These are phyloP conservation scores for Tricholoma matsutake DNA, from an alignment of 768 basidiomycete species.

Conservation along the genomic window DNA sequence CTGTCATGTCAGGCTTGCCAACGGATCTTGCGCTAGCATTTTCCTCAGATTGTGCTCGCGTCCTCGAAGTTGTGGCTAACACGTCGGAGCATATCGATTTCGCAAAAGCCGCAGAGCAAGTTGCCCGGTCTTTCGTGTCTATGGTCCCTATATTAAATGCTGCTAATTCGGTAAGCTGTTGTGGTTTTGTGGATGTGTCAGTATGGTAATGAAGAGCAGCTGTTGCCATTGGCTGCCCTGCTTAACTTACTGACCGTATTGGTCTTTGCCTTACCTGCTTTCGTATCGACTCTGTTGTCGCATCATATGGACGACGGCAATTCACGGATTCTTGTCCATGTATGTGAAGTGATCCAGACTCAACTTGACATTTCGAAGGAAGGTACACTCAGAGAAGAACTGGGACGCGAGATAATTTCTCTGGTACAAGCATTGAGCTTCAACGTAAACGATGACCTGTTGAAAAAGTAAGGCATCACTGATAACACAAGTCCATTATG, in stretches of 20 bases:
- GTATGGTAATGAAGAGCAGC: slow-evolving; percentile 31
- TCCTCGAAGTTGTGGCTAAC: slow-evolving; percentile 46
- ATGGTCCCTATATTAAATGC: slow-evolving; percentile 36
- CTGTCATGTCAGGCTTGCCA: slow-evolving; percentile 21
- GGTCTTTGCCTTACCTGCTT: slow-evolving; percentile 45
- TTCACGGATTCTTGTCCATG: slow-evolving; percentile 33
- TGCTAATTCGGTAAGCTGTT: slow-evolving; percentile 38
- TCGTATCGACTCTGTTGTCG: slow-evolving; percentile 37
- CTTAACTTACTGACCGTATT: slow-evolving; percentile 51
- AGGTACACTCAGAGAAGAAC: slow-evolving; percentile 22
- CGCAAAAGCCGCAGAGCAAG: slow-evolving; percentile 22
- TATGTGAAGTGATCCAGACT: slow-evolving; percentile 41
- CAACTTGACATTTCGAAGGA: slow-evolving; percentile 34
- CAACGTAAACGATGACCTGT: slow-evolving; percentile 41
- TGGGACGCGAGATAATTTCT: slow-evolving; percentile 41
- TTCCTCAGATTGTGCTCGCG: slow-evolving; percentile 36
- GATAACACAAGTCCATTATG: neutral
- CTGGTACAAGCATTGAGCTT: slow-evolving; percentile 56
- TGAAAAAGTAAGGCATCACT: slow-evolving; percentile 31
- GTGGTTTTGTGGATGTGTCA: slow-evolving; percentile 1
- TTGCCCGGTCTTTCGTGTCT: slow-evolving; percentile 37
- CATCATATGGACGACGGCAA: slow-evolving; percentile 22
- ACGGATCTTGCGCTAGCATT: slow-evolving; percentile 32
- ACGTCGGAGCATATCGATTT: slow-evolving; percentile 31
- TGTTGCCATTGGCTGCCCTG: slow-evolving; percentile 43